phyloP scores from a whole-genome alignment of 306 rosid genomes.

The Sicyos edulis region DNA sequence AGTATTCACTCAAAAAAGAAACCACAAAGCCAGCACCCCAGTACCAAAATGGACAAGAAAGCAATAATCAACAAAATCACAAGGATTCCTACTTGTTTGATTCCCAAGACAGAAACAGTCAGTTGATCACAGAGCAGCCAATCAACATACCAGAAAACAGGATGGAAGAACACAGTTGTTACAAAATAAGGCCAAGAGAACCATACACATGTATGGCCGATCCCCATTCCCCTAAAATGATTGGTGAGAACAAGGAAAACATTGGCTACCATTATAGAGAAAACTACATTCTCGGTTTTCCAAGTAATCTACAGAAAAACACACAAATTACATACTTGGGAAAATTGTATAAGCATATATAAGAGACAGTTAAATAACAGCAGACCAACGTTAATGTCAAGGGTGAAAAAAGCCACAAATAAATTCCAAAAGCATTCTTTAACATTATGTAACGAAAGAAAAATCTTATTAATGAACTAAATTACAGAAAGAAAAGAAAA shows the following conservation, averaged over 20 bases:
- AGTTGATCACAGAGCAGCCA: background rate
- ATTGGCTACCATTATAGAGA: background rate
- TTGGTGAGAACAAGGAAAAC: background rate
- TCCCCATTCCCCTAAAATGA: background rate
- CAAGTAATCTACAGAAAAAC: constrained; percentile 7
- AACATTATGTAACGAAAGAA: background rate
- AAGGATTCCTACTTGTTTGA: background rate
- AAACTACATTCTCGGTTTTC: background rate
- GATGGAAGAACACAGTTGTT: background rate
- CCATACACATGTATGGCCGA: background rate
- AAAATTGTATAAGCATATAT: background rate
- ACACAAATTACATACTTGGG: background rate
- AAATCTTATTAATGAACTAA: background rate
- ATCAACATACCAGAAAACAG: background rate
- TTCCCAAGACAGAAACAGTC: background rate
- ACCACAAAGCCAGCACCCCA: background rate
- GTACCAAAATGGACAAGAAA: background rate
- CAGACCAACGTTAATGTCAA: background rate
- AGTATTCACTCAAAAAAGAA: background rate
- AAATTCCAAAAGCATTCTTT: background rate
- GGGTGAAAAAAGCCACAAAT: background rate
- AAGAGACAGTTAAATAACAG: background rate
- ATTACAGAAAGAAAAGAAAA: background rate
- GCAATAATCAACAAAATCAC: background rate
- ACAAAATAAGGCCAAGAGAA: background rate